phyloP scores from a whole-genome alignment of 306 rosid genomes.

The Lathyrus tuberosus region DNA sequence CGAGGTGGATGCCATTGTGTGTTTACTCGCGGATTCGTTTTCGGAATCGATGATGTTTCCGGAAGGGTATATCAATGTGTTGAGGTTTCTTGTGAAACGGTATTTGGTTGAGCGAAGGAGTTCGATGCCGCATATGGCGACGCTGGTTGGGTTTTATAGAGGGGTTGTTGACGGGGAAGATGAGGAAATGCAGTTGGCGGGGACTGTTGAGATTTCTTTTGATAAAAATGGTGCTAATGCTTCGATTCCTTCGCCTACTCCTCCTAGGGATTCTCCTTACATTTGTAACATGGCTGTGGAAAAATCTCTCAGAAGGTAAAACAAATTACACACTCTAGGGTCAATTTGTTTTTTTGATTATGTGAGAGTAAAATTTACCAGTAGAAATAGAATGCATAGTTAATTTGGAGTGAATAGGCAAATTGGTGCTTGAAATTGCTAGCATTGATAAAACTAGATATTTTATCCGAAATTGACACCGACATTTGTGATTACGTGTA shows the following conservation, averaged over 20 bases:
- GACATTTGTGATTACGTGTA: no score
- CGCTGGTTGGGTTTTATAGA: slow-evolving; percentile 74
- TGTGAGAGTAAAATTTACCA: background rate
- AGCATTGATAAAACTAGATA: background rate
- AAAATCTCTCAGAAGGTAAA: slow-evolving; percentile 66
- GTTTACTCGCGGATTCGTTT: slow-evolving; percentile 75
- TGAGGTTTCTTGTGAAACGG: slow-evolving; percentile 70
- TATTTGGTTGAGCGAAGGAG: slow-evolving; percentile 68
- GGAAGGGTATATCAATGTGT: slow-evolving; percentile 53
- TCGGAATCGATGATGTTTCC: slow-evolving; percentile 78
- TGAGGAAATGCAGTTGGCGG: slow-evolving; percentile 54
- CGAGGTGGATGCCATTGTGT: slow-evolving; percentile 61
- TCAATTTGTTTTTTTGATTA: background rate
- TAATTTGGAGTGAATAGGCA: background rate
- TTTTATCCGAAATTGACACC: background rate
- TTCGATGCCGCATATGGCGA: slow-evolving; percentile 74
- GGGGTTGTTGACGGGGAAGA: slow-evolving; percentile 35
- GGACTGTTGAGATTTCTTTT: slow-evolving; percentile 90
- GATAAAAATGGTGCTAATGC: slow-evolving; percentile 66
- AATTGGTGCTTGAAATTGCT: background rate
- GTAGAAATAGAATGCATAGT: background rate
- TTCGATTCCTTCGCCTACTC: slow-evolving; percentile 75
- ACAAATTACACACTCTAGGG: background rate
- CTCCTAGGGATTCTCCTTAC: slow-evolving; percentile 80
- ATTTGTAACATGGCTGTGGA: slow-evolving; percentile 75